phyloP scores from a whole-genome alignment of 2,329 filamentous ascomycete species.

The Phialemoniopsis sp. region DNA sequence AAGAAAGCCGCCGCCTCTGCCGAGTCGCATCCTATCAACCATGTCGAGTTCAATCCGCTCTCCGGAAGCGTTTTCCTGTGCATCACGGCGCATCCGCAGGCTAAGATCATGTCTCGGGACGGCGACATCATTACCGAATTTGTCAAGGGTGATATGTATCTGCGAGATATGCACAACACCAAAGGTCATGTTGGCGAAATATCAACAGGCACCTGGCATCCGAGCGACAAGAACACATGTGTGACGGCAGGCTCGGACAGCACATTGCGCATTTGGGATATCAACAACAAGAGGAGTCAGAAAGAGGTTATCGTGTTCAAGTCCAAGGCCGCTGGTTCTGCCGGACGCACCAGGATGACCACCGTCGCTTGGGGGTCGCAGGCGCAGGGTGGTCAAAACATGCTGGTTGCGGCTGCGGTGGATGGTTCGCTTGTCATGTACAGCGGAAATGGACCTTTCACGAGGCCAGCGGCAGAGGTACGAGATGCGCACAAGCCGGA shows the following conservation, averaged over 20 bases:
- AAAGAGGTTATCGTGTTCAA: slow-evolving; percentile 96
- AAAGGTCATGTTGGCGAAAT: slow-evolving; percentile 95
- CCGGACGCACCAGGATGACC: slow-evolving; percentile 90
- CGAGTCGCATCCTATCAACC: slow-evolving; percentile 85
- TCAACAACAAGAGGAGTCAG: slow-evolving; percentile 85
- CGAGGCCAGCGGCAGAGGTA: slow-evolving; percentile 77
- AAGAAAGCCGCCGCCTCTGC: slow-evolving; percentile 65
- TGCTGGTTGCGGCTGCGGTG: slow-evolving; percentile 77
- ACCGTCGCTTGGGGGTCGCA: slow-evolving; percentile 81
- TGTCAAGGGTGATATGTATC: slow-evolving; percentile 96
- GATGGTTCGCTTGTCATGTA: slow-evolving; percentile 93
- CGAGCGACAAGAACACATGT: slow-evolving; percentile 76
- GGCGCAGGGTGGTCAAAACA: slow-evolving; percentile 69
- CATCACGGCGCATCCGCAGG: slow-evolving; percentile 83
- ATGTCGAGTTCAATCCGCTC: slow-evolving; percentile 80
- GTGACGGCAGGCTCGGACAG: slow-evolving; percentile 93
- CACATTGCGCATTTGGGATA: slow-evolving; percentile 93
- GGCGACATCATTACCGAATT: slow-evolving; percentile 84
- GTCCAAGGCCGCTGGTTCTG: slow-evolving; percentile 80
- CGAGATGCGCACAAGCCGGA: slow-evolving; percentile 75
- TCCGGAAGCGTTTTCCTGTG: slow-evolving; percentile 80
- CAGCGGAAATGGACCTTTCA: slow-evolving; percentile 81
- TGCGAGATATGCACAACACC: slow-evolving; percentile 95
- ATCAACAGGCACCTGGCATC: slow-evolving; percentile 86
- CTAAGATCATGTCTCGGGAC: slow-evolving; percentile 84